Evolutionary conservation across 768 basidiomycete species (phyloP).

Genomic region (Suillus weaverae): DNA sequence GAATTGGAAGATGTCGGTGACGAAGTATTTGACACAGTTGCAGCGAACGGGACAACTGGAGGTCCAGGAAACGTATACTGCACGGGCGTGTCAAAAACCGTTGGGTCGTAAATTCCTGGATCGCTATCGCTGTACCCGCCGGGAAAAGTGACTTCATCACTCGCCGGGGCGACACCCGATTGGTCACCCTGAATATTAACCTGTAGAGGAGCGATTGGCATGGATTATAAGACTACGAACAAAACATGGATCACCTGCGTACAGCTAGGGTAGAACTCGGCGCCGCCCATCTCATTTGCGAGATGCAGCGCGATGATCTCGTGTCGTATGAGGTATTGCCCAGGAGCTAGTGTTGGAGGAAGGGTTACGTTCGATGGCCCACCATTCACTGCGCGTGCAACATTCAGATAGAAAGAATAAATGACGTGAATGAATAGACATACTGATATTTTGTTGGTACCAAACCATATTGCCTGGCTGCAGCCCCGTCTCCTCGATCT

Average conservation of each 20-base stretch:
- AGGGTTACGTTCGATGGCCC: slow-evolving; percentile 41
- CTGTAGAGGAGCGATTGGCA: slow-evolving; percentile 28
- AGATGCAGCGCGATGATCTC: slow-evolving; percentile 81
- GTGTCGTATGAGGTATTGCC: slow-evolving; percentile 75
- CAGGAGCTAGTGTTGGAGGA: slow-evolving; percentile 56
- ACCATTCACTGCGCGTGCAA: slow-evolving; percentile 38
- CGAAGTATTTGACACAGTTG: slow-evolving; percentile 7
- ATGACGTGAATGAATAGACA: slow-evolving; percentile 21
- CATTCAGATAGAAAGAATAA: slow-evolving; percentile 1
- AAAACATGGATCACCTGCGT: slow-evolving; percentile 36
- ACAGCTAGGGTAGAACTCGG: slow-evolving; percentile 82
- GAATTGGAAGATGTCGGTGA: slow-evolving; percentile 18
- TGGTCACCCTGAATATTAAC: slow-evolving; percentile 55
- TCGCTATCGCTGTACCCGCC: slow-evolving; percentile 72
- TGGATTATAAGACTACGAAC: background rate
- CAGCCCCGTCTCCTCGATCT: slow-evolving; percentile 57
- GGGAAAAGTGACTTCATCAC: slow-evolving; percentile 64
- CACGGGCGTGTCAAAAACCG: slow-evolving; percentile 33
- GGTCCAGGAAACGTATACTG: slow-evolving; percentile 57
- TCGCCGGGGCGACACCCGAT: slow-evolving; percentile 44
- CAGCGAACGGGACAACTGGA: slow-evolving; percentile 42
- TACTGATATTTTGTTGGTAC: slow-evolving; percentile 57
- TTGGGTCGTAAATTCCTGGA: slow-evolving; percentile 66
- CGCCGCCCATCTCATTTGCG: slow-evolving; percentile 54
- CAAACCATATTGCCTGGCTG: slow-evolving; percentile 40